Evolutionary conservation across 1,139 yeast genomes (phyloP), one percentile per base, ranked within the genome.

Genomic region (Diutina rugosa): DNA sequence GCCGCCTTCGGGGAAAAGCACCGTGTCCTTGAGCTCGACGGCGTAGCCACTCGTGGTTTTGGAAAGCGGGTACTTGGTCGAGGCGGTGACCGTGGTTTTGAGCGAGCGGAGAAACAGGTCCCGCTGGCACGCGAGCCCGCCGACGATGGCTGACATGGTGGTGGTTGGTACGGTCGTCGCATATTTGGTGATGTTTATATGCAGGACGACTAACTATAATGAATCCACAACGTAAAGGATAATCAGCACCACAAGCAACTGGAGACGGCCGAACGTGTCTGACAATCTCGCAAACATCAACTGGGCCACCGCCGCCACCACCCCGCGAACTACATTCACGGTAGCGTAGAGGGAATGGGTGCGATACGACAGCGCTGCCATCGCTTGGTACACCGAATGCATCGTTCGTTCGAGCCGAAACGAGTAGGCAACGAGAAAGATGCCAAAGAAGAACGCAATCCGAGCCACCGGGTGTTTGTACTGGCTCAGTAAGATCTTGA

Each of bases 1-100:
- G 18, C 97, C 96, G 7, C 96, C 96, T 67, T 89, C 96, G 0
- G 96, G 96, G 63, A 89, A 89, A 56, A 89, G 69, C 38, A 88
- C 78, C 0, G 96, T 89, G 26, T 90, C 96, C 58, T 80, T 76
- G 44, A 90, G 72, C 64, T 88, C 95, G 6, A 90, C 73, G 30
- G 87, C 88, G 63, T 77, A 87, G 61, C 72, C 76, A 63, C 73
- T 72, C 1, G 12, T 14, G 56, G 73, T 77, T 57, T 67, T 67
- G 14, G 72, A 59, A 12, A 72, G 65, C 51, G 68, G 66, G 21
- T 72, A 73, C 58, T 77, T 77, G 46, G 65, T 65, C 65, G 95
- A 85, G 1, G 84, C 74, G 1, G 86, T 76, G 8, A 90, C 96
- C 1, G 68, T 73, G 1, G 96, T 85, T 44, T 74, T 69, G 57